These are phyloP conservation scores for Fusarium algeriense DNA, from an alignment of 2,329 filamentous ascomycete genomes.

Conservation along the genomic window DNA sequence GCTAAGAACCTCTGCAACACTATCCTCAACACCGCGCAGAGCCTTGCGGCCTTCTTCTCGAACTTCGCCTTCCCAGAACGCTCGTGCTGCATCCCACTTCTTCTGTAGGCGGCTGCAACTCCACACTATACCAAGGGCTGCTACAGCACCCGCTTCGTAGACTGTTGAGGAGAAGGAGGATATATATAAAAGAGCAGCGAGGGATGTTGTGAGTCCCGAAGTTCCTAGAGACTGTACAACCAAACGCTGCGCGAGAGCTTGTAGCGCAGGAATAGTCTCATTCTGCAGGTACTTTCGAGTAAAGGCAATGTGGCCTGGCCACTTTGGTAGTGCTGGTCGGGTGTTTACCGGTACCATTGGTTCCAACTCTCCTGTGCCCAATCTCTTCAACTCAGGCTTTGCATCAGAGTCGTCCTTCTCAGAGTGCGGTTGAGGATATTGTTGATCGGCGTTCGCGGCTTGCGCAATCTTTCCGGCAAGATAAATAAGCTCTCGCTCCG, in stretches of 20 bases:
- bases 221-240: slow-evolving; percentile 82
- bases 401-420: slow-evolving; percentile 6
- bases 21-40: slow-evolving; percentile 67
- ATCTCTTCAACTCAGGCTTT: slow-evolving; percentile 29
- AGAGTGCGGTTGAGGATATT: slow-evolving; percentile 54
- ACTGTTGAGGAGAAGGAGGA: slow-evolving; percentile 65
- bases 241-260: slow-evolving; percentile 78
- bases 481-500: slow-evolving; percentile 86
- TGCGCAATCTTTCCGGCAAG: slow-evolving; percentile 80
- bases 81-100: slow-evolving; percentile 71
- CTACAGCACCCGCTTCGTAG: slow-evolving; percentile 73
- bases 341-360: slow-evolving; percentile 40
- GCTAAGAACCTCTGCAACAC: slow-evolving; percentile 62
- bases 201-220: slow-evolving; percentile 69
- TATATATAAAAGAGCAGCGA: slow-evolving; percentile 69
- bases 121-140: slow-evolving; percentile 70
- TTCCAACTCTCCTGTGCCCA: slow-evolving; percentile 45
- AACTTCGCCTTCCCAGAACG: slow-evolving; percentile 75
- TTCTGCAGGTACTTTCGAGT: slow-evolving; percentile 75
- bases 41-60: slow-evolving; percentile 75
- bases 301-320: slow-evolving; percentile 80
- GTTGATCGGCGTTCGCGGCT: slow-evolving; percentile 48
- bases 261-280: slow-evolving; percentile 77
- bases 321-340: slow-evolving; percentile 59
- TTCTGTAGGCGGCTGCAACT: slow-evolving; percentile 70